Evolutionary conservation across 2,329 filamentous ascomycete species (phyloP), one percentile per base, ranked within the genome.

Genomic region (Aspergillus nomiae): DNA sequence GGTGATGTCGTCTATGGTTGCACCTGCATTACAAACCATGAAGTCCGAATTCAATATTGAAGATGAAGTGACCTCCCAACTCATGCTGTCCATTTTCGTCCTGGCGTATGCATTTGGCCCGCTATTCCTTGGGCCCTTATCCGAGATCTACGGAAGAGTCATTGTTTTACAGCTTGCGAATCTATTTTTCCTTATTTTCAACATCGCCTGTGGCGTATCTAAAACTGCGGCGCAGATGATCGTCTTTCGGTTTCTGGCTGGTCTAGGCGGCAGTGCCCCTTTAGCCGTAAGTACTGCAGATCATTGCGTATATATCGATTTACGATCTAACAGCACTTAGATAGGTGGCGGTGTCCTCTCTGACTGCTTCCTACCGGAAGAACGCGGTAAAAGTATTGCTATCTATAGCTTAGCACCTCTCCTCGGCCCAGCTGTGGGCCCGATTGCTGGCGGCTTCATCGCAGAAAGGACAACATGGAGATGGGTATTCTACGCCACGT

Each of bases 401-500:
- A 82, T 90, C 45, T 90, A 90, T 77, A 85, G 81, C 57, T 80
- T 90, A 0, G 85, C 84, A 1, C 89, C 89, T 0, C 79, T 91
- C 0, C 82, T 91, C 0, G 89, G 89, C 0, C 89, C 89, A 3
- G 87, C 87, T 0, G 77, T 90, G 5, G 89, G 89, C 0, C 89
- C 89, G 0, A 86, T 91, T 2, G 83, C 84, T 0, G 89, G 88
- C 11, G 88, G 86, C 0, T 91, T 88, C 71, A 87, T 91, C 28
- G 82, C 87, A 0, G 78, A 89, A 69, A 65, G 85, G 80, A 86
- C 84, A 9, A 87, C 84, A 1, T 92, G 90, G 90, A 84, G 89
- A 45, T 92, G 90, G 90, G 85, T 87, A 9, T 92, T 92, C 78
- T 91, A 85, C 77, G 82, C 86, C 0, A 90, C 88, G 0, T 86